Evolutionary conservation across 2,329 filamentous ascomycete species (phyloP).

Genomic region (Helotiales sp.): DNA sequence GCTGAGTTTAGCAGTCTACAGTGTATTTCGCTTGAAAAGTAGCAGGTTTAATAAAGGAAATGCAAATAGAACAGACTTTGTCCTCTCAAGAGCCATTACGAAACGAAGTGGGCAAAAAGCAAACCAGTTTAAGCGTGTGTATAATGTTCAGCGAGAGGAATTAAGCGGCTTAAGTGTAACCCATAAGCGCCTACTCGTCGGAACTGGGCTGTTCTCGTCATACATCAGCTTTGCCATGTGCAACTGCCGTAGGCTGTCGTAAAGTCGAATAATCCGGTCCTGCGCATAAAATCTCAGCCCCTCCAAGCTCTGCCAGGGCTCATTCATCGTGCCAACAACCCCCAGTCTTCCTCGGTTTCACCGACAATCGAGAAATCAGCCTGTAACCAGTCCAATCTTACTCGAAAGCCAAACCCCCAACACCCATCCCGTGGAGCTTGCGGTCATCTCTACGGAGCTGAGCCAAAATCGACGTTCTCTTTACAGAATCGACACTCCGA

Average conservation of each 20-base stretch:
- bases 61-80: conserved; percentile 19
- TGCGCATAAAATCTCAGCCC: conserved; percentile 21
- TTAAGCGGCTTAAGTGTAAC: conserved; percentile 18
- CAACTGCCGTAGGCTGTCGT: background rate
- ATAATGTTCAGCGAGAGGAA: conserved; percentile 15
- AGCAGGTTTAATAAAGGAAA: conserved; percentile 12
- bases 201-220: conserved; percentile 6
- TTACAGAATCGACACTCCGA: conserved; percentile 20
- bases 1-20: conserved; percentile 15
- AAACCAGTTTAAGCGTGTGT: conserved; percentile 14
- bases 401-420: conserved; percentile 23
- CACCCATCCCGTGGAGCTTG: conserved; percentile 19
- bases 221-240: background rate
- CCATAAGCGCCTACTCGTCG: conserved; percentile 5
- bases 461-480: conserved; percentile 22
- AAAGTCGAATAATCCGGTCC: conserved; percentile 9
- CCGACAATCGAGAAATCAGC: conserved; percentile 26
- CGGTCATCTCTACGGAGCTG: conserved; percentile 15
- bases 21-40: conserved; percentile 11
- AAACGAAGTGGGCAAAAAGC: conserved; percentile 11
- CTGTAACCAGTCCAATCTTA: conserved; percentile 22
- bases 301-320: conserved; percentile 14
- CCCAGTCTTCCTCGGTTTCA: conserved; percentile 22
- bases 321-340: conserved; percentile 21
- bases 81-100: conserved; percentile 16